Evolutionary conservation across 2,329 filamentous ascomycete species (phyloP).

Genomic region (Boeremia exigua): DNA sequence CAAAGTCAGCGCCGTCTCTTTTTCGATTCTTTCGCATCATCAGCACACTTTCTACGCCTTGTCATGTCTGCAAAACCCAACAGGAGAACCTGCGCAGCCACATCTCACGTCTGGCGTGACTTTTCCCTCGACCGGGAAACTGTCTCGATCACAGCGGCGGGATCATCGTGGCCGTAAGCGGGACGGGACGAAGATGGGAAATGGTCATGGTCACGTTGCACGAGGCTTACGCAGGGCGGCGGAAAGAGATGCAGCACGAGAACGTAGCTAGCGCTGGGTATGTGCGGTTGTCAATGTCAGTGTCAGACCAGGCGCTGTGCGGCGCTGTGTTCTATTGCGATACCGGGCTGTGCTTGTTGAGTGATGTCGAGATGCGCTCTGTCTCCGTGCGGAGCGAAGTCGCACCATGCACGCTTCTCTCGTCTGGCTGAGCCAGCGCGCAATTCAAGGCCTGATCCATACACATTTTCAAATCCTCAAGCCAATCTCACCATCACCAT

Average conservation of each 20-base stretch:
- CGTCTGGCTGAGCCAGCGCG: no score
- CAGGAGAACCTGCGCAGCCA: neutral
- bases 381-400: no score
- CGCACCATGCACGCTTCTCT: no score
- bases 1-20: constrained; percentile 6
- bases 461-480: no score
- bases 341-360: neutral
- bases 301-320: constrained; percentile 13
- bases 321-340: neutral
- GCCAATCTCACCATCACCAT: no score
- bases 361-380: neutral
- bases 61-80: constrained; percentile 4
- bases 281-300: constrained; percentile 17
- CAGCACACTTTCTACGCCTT: neutral
- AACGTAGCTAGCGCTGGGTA: constrained; percentile 8
- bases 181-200: constrained; percentile 13
- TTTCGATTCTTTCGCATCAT: neutral
- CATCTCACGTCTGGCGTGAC: neutral
- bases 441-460: no score
- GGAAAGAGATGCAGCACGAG: constrained; percentile 23
- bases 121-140: constrained; percentile 7
- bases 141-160: constrained; percentile 31
- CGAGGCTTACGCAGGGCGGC: constrained; percentile 21
- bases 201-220: constrained; percentile 15
- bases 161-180: constrained; percentile 11